These are phyloP conservation scores for Hypseocharis bilobata DNA, from an alignment of 441 rosid species.

Conservation along the genomic window DNA sequence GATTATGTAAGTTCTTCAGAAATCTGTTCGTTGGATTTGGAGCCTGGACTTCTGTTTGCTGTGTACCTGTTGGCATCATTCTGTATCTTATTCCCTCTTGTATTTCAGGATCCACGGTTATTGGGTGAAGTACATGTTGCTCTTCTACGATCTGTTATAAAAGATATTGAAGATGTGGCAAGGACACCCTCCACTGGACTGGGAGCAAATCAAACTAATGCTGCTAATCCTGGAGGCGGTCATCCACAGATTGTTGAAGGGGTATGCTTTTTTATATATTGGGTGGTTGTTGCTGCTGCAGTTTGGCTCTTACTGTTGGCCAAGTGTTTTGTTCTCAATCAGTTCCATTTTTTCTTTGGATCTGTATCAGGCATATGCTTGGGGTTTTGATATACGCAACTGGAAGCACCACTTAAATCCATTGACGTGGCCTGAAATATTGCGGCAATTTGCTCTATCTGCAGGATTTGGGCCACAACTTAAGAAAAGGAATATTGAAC, in stretches of 20 bases:
- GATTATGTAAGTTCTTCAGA: slow-evolving; percentile 49
- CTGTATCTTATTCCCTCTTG: slow-evolving; percentile 17
- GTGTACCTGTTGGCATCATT: slow-evolving; percentile 20
- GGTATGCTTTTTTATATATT: slow-evolving; percentile 35
- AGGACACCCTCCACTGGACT: slow-evolving; percentile 43
- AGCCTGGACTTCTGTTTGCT: slow-evolving; percentile 11
- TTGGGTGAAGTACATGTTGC: slow-evolving; percentile 72
- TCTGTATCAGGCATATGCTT: slow-evolving; percentile 55
- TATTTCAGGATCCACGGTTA: slow-evolving; percentile 59
- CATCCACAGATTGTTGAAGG: slow-evolving; percentile 81
- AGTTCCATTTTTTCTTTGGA: slow-evolving; percentile 17
- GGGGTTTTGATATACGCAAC: slow-evolving; percentile 76
- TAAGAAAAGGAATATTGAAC: slow-evolving; percentile 42
- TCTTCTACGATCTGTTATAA: slow-evolving; percentile 53
- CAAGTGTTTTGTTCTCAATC: slow-evolving; percentile 2
- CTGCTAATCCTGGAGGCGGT: slow-evolving; percentile 70
- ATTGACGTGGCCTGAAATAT: slow-evolving; percentile 78
- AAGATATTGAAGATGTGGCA: slow-evolving; percentile 77
- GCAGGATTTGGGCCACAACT: slow-evolving; percentile 76
- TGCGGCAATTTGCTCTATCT: slow-evolving; percentile 73
- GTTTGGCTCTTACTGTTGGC: not conserved
- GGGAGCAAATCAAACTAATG: slow-evolving; percentile 53
- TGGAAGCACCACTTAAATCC: slow-evolving; percentile 66
- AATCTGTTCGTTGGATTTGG: not conserved
- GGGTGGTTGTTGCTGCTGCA: slow-evolving; percentile 6